A percentile compares a stretch with the other conserved stretches of the same genome.
phyloP scores from a whole-genome alignment of 2,329 filamentous ascomycete genomes.

The Penicillium glabrum region DNA sequence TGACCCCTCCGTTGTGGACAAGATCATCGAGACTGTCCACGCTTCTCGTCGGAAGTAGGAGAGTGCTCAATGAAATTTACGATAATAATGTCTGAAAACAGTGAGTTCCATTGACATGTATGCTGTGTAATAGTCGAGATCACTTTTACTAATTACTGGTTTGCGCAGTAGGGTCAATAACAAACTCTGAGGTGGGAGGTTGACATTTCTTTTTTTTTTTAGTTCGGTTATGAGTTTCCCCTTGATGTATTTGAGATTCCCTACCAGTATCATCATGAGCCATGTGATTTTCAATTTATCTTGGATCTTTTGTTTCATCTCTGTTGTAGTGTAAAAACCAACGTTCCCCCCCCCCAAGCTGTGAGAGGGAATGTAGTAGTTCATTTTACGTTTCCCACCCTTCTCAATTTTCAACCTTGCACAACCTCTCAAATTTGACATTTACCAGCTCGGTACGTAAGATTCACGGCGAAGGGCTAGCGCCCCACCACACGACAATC shows the following conservation, averaged over 20 bases:
- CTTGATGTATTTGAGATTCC: constrained; percentile 25
- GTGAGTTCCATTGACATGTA: neutral
- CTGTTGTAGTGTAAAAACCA: neutral
- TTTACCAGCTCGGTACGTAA: neutral
- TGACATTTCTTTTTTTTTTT: neutral
- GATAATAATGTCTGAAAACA: constrained; percentile 23
- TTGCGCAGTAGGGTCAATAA: neutral
- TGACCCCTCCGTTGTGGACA: constrained; percentile 83
- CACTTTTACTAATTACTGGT: neutral
- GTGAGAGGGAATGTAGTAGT: neutral
- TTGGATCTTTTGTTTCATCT: neutral
- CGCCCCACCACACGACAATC: neutral
- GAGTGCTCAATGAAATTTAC: constrained; percentile 13
- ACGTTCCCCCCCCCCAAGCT: neutral
- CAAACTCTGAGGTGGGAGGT: neutral
- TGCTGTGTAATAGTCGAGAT: neutral
- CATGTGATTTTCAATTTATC: constrained; percentile 17
- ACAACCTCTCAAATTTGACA: neutral
- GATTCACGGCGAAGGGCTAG: neutral
- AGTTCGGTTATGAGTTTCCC: constrained; percentile 6
- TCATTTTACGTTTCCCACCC: neutral
- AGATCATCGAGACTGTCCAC: constrained; percentile 82
- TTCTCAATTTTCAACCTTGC: neutral
- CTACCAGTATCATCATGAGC: constrained; percentile 16
- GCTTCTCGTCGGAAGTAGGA: constrained; percentile 42